Conservation (phyloP, 139 green algal species). For the Chlamydomonas incerta region DNA sequence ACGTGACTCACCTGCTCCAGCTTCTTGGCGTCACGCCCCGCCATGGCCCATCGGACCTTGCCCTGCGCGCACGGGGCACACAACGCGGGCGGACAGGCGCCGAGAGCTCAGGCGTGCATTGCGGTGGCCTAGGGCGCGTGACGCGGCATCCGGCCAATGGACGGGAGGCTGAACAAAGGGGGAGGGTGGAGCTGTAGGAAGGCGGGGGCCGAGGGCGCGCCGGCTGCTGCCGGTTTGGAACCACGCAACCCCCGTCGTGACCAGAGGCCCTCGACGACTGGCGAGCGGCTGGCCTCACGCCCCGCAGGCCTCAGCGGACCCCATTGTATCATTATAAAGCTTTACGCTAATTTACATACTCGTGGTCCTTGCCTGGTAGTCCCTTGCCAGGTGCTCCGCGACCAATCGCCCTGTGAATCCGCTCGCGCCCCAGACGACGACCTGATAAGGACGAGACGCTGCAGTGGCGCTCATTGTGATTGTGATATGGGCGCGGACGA, state of each 20-base stretch:
- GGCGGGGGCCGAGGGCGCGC: too few species aligned
- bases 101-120: too few species aligned
- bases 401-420: constrained; percentile 82
- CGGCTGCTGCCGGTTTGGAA: too few species aligned
- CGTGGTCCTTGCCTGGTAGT: constrained; percentile 75
- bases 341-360: background rate
- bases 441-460: constrained; percentile 60
- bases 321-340: background rate
- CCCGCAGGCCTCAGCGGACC: background rate
- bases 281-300: too few species aligned
- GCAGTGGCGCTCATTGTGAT: constrained; percentile 15
- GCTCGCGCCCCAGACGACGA: constrained; percentile 83
- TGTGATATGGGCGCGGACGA: background rate
- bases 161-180: too few species aligned
- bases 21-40: constrained; percentile 78
- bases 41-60: constrained; percentile 82
- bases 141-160: too few species aligned
- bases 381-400: constrained; percentile 75
- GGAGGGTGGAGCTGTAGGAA: too few species aligned
- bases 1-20: constrained; percentile 66
- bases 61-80: constrained; percentile 37
- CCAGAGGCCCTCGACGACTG: too few species aligned
- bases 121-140: too few species aligned
- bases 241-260: too few species aligned
- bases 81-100: too few species aligned